Base-by-base conservation (phyloP, 2,329 filamentous ascomycete species). In the Ascosphaera apis region DNA sequence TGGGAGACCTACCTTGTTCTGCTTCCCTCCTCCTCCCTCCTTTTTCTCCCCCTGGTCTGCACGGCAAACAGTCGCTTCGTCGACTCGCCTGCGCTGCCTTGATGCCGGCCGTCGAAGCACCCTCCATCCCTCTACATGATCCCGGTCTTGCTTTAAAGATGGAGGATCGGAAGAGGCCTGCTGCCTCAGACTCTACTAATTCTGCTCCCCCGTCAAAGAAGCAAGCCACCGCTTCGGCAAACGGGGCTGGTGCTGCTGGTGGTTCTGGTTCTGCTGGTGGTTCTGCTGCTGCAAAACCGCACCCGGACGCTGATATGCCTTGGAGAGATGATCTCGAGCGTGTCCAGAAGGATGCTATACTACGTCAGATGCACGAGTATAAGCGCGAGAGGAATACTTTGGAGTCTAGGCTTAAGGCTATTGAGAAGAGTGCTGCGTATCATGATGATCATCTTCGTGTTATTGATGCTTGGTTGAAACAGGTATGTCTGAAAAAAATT, bases 141-240 rank as follows among this genome's bases (percentile, higher is more conserved):
- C 58, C 67, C 57, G 74, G 74, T 68, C 67, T 80, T 62, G 66
- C 73, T 65, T 65, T 73, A 48, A 92, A 88, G 71, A 98, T 95
- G 86, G 88, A 98, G 69, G 88, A 95, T 66, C 82, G 88, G 71
- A 98, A 98, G 71, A 75, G 88, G 71, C 78, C 83, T 53, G 80
- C 83, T 53, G 69, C 77, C 48, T 68, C 71, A 58, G 78, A 76
- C 53, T 63, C 71, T 50, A 80, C 88, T 56, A 82, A 93, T 47
- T 65, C 80, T 51, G 79, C 78, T 45, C 86, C 86, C 45, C 84
- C 86, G 15, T 78, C 74, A 52, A 98, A 95, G 67, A 77, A 83
- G 59, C 79, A 91, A 56, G 80, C 82, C 38, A 67, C 64, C 36
- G 49, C 58, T 41, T 69, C 86, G 45, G 42, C 55, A 36, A 93